phyloP scores from a whole-genome alignment of 371 early-diverging fungal species.

The Mucor piriformis region DNA sequence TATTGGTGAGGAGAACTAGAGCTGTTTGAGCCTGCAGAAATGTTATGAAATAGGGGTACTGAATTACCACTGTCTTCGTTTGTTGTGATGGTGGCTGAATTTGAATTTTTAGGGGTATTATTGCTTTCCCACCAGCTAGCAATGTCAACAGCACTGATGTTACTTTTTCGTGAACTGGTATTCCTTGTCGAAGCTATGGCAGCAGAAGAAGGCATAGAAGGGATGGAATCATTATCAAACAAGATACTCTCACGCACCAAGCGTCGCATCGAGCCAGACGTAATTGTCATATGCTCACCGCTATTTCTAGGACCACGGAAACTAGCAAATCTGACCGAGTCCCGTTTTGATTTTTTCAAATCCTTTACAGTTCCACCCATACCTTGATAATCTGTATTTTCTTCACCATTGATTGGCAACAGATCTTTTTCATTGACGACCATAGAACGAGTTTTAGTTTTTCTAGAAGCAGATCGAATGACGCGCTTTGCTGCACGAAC shows the following conservation, averaged over 20 bases:
- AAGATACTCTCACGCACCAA: slow-evolving; percentile 40
- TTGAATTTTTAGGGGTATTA: not conserved
- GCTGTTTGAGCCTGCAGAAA: slow-evolving; percentile 7
- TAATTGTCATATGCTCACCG: slow-evolving; percentile 27
- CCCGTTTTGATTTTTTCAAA: slow-evolving; percentile 6
- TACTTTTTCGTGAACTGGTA: not conserved
- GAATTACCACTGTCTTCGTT: not conserved
- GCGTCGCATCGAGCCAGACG: slow-evolving; percentile 42
- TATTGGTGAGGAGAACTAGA: slow-evolving; percentile 18
- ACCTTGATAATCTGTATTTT: not conserved
- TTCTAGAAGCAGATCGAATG: slow-evolving; percentile 27
- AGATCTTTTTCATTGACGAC: not conserved
- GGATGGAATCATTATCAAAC: slow-evolving; percentile 8
- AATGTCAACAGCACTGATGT: slow-evolving; percentile 19
- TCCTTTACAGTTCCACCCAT: not conserved
- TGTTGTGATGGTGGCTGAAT: not conserved
- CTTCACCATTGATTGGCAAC: not conserved
- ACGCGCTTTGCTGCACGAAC: slow-evolving; percentile 22
- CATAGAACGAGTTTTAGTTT: slow-evolving; percentile 26
- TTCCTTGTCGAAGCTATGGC: slow-evolving; percentile 1
- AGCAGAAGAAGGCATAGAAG: slow-evolving; percentile 6
- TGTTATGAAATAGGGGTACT: slow-evolving; percentile 7
- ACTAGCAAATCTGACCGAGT: slow-evolving; percentile 16
- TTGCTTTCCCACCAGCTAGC: slow-evolving; percentile 25
- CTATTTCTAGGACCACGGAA: slow-evolving; percentile 13